Conservation (phyloP, 164 flowering plant genomes). For the Kalanchoe fedtschenkoi region DNA sequence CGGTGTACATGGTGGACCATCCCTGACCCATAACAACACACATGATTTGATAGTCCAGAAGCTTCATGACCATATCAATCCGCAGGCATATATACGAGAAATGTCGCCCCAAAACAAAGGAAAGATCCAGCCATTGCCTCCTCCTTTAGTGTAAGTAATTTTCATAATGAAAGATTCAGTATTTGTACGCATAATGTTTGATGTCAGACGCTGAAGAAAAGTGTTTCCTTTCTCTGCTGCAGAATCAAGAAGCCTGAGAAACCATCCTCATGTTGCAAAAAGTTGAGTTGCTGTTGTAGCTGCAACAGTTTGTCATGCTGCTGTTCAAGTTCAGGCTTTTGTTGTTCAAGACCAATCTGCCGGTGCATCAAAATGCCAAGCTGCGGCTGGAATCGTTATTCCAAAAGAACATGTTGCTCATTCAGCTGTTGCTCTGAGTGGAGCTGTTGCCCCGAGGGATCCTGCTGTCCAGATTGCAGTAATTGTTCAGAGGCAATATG, state of each 20-base stretch:
- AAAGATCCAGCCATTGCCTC: neutral
- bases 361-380: too few relatives aligned
- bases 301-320: neutral
- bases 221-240: neutral
- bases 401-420: neutral
- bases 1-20: neutral
- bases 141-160: neutral
- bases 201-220: neutral
- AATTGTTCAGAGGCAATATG: slow-evolving; percentile 1
- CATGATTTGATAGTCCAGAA: neutral
- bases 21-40: neutral
- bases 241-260: slow-evolving; percentile 1
- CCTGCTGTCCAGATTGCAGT: neutral
- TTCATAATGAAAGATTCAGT: neutral
- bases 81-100: neutral
- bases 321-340: neutral
- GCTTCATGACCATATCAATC: neutral
- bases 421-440: too few relatives aligned
- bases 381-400: neutral
- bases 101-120: neutral
- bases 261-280: neutral
- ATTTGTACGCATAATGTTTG: neutral
- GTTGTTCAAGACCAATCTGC: too few relatives aligned
- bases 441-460: neutral
- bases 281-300: neutral